phyloP scores from a whole-genome alignment of 805 yeast species.

The Kurtzmaniella cleridarum region DNA sequence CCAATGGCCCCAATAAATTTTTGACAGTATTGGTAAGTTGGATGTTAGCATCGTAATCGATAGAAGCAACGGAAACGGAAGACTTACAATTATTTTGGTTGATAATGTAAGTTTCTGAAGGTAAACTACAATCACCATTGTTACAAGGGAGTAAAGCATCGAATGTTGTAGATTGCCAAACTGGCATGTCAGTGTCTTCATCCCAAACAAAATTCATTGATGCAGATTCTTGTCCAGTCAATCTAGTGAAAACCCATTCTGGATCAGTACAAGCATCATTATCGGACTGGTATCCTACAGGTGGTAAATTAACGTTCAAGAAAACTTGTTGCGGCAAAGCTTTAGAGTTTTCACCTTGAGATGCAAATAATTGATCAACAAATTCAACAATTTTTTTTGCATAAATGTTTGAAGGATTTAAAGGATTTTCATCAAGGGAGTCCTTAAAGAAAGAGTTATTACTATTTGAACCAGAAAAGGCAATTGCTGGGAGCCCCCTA shows the following conservation, averaged over 20 bases:
- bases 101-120: constrained; percentile 33
- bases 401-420: constrained; percentile 40
- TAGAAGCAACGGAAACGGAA: constrained; percentile 42
- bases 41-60: constrained; percentile 40
- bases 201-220: constrained; percentile 32
- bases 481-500: constrained; percentile 46
- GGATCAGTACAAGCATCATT: constrained; percentile 41
- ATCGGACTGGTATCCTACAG: constrained; percentile 28
- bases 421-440: constrained; percentile 35
- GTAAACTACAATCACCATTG: constrained; percentile 41
- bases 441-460: constrained; percentile 49
- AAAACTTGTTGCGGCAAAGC: constrained; percentile 42
- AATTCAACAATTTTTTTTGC: constrained; percentile 36
- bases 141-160: constrained; percentile 21
- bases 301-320: constrained; percentile 45
- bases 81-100: constrained; percentile 33
- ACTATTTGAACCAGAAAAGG: constrained; percentile 45
- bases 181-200: constrained; percentile 29
- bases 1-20: constrained; percentile 1
- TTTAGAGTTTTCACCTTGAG: constrained; percentile 31
- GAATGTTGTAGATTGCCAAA: constrained; percentile 9
- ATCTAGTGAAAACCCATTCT: constrained; percentile 38
- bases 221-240: constrained; percentile 36
- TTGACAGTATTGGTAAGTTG: constrained; percentile 12
- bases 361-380: constrained; percentile 30